phyloP scores from a whole-genome alignment of 257 asterid genomes.

The Penstemon barbatus region DNA sequence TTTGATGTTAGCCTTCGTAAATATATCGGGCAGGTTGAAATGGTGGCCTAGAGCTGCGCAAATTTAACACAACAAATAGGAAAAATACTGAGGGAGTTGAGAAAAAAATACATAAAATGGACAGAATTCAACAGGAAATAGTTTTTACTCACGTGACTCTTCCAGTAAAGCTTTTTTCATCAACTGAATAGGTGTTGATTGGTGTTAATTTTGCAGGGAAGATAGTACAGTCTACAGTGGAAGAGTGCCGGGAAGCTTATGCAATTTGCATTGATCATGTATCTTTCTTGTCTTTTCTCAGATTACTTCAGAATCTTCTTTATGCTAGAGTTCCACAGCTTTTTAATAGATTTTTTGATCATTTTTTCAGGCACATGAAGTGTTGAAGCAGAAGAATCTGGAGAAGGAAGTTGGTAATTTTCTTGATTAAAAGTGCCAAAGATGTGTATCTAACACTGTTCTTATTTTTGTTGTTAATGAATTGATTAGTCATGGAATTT shows the following conservation, averaged over 20 bases:
- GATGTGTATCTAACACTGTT: constrained; percentile 19
- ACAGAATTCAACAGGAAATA: no score
- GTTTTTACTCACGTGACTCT: no score
- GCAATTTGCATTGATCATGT: constrained; percentile 80
- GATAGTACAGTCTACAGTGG: constrained; percentile 90
- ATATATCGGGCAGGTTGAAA: no score
- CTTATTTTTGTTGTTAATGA: neutral
- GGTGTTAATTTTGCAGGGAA: constrained; percentile 68
- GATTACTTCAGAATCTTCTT: neutral
- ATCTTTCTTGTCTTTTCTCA: constrained; percentile 26
- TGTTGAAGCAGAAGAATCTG: constrained; percentile 72
- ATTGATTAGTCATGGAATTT: constrained; percentile 14
- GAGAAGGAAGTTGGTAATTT: constrained; percentile 71
- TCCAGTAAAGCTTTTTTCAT: no score
- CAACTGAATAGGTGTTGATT: no score
- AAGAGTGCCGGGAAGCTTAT: constrained; percentile 87
- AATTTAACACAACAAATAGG: no score
- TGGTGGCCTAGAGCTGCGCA: no score
- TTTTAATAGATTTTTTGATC: constrained; percentile 17
- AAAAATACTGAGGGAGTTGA: no score
- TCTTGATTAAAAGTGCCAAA: constrained; percentile 25
- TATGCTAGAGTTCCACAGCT: constrained; percentile 22
- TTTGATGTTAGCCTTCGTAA: no score
- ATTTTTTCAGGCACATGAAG: constrained; percentile 76
- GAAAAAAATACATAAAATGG: no score